phyloP scores from a whole-genome alignment of 768 basidiomycete species.

The Pisolithus orientalis region DNA sequence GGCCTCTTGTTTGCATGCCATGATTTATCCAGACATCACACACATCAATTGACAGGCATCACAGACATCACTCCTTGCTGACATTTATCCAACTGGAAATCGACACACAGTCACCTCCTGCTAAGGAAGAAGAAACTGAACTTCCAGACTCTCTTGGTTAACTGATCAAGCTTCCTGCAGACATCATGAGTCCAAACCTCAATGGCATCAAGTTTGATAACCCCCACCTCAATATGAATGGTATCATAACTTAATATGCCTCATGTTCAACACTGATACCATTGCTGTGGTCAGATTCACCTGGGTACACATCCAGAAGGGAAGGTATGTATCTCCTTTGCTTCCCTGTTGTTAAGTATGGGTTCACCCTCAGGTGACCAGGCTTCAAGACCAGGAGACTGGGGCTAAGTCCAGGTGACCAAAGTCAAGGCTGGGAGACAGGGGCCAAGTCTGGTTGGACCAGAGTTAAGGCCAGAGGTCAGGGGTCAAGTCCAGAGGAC shows the following conservation, averaged over 20 bases:
- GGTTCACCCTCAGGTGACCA: too few relatives aligned
- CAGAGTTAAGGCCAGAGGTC: too few relatives aligned
- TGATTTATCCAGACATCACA: too few relatives aligned
- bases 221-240: conserved; percentile 98
- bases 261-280: not conserved
- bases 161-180: conserved; percentile 65
- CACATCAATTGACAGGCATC: too few relatives aligned
- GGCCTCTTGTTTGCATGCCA: too few relatives aligned
- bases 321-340: conserved; percentile 51
- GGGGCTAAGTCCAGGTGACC: too few relatives aligned
- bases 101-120: conserved; percentile 54
- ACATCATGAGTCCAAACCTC: conserved; percentile 81
- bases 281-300: conserved; percentile 58
- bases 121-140: conserved; percentile 77
- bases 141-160: conserved; percentile 63
- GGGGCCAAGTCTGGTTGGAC: too few relatives aligned
- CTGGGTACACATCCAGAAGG: conserved; percentile 99
- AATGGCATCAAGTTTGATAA: conserved; percentile 95
- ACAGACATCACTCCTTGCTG: too few relatives aligned
- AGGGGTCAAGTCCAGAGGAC: too few relatives aligned
- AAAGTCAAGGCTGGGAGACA: too few relatives aligned
- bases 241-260: conserved; percentile 60
- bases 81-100: not conserved
- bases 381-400: too few relatives aligned
- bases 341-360: too few relatives aligned